Conservation (phyloP, 495 filamentous ascomycete genomes). For the Penicillium fimorum region DNA sequence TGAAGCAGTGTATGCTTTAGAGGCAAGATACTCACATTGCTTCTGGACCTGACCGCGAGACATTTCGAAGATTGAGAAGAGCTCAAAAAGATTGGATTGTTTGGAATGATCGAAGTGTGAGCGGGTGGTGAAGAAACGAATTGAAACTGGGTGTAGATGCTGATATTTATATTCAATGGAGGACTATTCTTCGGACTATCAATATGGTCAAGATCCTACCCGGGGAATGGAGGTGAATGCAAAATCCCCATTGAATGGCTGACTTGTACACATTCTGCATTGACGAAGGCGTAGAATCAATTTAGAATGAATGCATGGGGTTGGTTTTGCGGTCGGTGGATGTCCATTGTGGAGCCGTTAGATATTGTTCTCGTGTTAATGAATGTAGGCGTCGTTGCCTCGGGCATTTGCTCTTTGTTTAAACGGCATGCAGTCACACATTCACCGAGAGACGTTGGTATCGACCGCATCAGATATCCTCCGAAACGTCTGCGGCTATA, state of each 20-base stretch:
- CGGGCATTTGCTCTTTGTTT: background rate
- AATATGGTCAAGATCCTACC: background rate
- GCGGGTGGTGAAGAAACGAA: conserved; percentile 21
- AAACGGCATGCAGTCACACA: background rate
- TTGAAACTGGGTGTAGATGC: background rate
- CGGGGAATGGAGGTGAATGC: conserved; percentile 5
- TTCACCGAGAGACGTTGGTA: background rate
- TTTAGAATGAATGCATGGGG: background rate
- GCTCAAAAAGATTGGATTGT: conserved; percentile 21
- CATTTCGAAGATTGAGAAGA: conserved; percentile 35
- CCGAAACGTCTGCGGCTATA: background rate
- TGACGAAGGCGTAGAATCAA: background rate
- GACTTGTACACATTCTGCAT: conserved; percentile 1
- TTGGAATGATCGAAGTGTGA: conserved; percentile 16
- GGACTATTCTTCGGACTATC: background rate
- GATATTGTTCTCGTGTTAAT: conserved; percentile 6
- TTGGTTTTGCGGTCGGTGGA: background rate
- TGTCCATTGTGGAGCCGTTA: background rate
- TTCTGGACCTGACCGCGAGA: conserved; percentile 33
- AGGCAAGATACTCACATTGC: conserved; percentile 23
- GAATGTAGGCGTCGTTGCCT: conserved; percentile 1
- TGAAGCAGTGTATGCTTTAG: conserved; percentile 3
- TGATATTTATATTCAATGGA: conserved; percentile 16
- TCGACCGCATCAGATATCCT: background rate
- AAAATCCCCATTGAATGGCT: conserved; percentile 1